phyloP scores from a whole-genome alignment of 148 eudicot genomes.

The Rhododendron ferrugineum region DNA sequence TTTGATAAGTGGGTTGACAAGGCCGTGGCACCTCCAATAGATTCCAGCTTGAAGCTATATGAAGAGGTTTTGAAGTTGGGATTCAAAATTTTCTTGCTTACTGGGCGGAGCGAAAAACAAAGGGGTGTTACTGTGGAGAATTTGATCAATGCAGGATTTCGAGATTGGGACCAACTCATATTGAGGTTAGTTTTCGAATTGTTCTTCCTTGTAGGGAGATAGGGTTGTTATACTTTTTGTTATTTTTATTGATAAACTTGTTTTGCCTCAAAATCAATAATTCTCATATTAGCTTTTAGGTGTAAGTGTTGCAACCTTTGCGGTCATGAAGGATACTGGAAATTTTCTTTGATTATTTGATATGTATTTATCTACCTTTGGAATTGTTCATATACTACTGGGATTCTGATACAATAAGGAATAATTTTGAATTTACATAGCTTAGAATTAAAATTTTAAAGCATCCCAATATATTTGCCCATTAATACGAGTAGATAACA shows the following conservation, averaged over 20 bases:
- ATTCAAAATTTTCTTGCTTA: slow-evolving; percentile 66
- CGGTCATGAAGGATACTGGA: neutral
- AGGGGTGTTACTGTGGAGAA: slow-evolving; percentile 62
- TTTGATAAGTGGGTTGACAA: slow-evolving; percentile 82
- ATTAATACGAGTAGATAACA: neutral
- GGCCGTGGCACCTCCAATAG: slow-evolving; percentile 57
- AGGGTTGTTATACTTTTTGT: neutral
- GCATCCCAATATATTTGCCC: neutral
- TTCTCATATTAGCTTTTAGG: neutral
- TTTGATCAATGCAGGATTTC: slow-evolving; percentile 64
- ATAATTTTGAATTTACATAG: neutral
- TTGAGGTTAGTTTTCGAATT: slow-evolving; percentile 49
- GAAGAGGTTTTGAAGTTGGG: slow-evolving; percentile 63
- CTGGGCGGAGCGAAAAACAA: slow-evolving; percentile 67
- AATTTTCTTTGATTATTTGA: neutral
- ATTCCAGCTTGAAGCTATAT: slow-evolving; percentile 68
- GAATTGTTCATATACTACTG: neutral
- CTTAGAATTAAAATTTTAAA: neutral
- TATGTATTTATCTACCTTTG: neutral
- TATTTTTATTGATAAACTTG: neutral
- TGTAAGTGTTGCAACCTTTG: neutral
- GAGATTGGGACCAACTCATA: slow-evolving; percentile 72
- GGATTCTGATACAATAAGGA: neutral
- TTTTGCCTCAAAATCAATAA: neutral
- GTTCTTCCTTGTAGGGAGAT: neutral